Base-by-base conservation (phyloP, 805 yeast genomes). In the Sugiyamaella floridensis region DNA sequence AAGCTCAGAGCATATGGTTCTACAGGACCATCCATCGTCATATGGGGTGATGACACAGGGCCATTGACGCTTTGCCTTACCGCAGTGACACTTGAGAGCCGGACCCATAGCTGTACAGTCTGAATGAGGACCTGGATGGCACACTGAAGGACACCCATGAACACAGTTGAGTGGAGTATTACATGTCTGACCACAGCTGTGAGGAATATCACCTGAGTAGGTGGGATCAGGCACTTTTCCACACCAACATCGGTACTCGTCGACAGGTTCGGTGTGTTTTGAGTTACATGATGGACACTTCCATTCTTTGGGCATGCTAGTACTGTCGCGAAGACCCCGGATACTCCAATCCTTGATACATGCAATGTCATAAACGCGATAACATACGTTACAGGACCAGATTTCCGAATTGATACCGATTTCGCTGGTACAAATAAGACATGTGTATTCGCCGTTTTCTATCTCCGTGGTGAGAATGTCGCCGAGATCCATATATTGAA, bases 41-140 rank as follows among this genome's bases (percentile, higher is more conserved):
- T 83, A 85, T 0, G 87, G 86, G 1, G 89, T 88, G 55, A 82
- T 71, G 34, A 78, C 76, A 72, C 87, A 88, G n/a, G 85, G 90
- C 62, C 80, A 69, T 62, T 86, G 93, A 50, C 77, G 78, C 14
- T 74, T 65, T 48, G 77, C 73, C 41, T 76, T 76, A 1, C 97
- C 97, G 72, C 97, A 89, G 28, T 74, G 72, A 67, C 97, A 89
- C 41, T 69, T 70, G 71, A 85, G 68, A 9, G 72, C 67, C 0
- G 95, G 92, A 0, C 92, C 89, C 64, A 85, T 68, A 1, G 95
- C 89, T 12, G 85, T 82, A 71, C 97, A 89, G 41, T 73, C 72
- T 0, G 88, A 81, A 67, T 90, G 97, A 1, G 89, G 85, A 0
- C 96, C 97, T 1, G 96, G 92, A 66, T 89, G 97, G 65, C 97